Conservation (phyloP, 768 basidiomycete genomes). For the Tubosaeta sp. region DNA sequence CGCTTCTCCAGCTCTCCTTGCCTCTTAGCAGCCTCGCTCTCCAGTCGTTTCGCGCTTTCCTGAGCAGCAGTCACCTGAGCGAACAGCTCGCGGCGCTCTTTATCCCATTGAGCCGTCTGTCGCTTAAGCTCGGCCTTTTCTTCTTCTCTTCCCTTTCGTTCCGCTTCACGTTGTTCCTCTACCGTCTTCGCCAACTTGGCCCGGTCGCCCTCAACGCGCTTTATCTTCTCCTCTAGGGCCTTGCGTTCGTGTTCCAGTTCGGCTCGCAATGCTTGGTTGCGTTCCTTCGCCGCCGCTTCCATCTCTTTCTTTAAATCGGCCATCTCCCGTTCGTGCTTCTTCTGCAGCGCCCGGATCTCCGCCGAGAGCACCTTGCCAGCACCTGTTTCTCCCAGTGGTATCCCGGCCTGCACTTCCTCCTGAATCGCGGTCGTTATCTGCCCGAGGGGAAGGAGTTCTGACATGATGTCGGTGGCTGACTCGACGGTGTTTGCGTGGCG, state of each 20-base stretch:
- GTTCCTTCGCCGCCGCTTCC: conserved; percentile 32
- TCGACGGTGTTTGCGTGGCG: no score
- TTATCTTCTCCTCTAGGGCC: conserved; percentile 2
- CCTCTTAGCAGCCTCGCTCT: background rate
- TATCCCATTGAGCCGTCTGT: background rate
- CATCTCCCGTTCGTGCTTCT: conserved; percentile 34
- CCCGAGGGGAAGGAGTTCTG: no score
- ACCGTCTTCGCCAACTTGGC: background rate
- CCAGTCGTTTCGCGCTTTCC: background rate
- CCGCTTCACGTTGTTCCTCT: background rate
- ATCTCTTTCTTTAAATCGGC: conserved; percentile 38
- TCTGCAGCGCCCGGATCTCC: no score
- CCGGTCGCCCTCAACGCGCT: background rate
- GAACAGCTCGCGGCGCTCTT: background rate
- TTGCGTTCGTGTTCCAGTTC: conserved; percentile 4
- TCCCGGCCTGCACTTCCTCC: no score
- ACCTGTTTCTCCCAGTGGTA: no score
- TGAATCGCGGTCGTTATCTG: no score
- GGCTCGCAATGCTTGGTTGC: background rate
- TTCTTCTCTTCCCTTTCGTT: background rate
- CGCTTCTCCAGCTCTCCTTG: background rate
- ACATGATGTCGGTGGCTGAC: no score
- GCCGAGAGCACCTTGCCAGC: no score
- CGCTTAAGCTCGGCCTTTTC: background rate
- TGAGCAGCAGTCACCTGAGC: background rate